These are phyloP conservation scores for Puccinia horiana DNA, from an alignment of 1,284 basidiomycete species.

Conservation along the genomic window DNA sequence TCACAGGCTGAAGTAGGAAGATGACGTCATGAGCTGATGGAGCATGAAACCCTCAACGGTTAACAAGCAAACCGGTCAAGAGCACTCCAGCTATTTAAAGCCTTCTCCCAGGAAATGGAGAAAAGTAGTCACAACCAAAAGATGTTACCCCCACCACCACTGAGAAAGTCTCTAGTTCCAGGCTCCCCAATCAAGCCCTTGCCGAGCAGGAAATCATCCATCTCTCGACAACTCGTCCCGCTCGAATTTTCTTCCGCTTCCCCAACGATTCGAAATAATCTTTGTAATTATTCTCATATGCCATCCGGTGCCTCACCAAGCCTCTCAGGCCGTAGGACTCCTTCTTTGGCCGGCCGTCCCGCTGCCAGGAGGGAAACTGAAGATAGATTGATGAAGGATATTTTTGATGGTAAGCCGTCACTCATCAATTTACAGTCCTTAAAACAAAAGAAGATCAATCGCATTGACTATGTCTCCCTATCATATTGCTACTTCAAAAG, in stretches of 20 bases:
- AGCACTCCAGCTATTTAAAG: no score
- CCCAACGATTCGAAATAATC: neutral
- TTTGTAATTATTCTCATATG: neutral
- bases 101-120: no score
- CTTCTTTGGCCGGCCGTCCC: neutral
- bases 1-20: no score
- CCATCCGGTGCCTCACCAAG: neutral
- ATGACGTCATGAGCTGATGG: no score
- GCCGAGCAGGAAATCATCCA: neutral
- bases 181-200: neutral
- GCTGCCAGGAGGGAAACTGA: neutral
- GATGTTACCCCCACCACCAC: conserved; percentile 9
- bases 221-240: neutral
- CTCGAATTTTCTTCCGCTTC: neutral
- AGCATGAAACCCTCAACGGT: no score
- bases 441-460: neutral
- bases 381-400: neutral
- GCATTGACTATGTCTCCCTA: neutral
- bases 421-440: neutral
- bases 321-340: neutral
- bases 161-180: neutral
- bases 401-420: neutral
- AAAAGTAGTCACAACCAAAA: no score
- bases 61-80: no score
- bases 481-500: neutral